phyloP scores from a whole-genome alignment of 805 yeast genomes.

The Blastobotrys mokoenaii region DNA sequence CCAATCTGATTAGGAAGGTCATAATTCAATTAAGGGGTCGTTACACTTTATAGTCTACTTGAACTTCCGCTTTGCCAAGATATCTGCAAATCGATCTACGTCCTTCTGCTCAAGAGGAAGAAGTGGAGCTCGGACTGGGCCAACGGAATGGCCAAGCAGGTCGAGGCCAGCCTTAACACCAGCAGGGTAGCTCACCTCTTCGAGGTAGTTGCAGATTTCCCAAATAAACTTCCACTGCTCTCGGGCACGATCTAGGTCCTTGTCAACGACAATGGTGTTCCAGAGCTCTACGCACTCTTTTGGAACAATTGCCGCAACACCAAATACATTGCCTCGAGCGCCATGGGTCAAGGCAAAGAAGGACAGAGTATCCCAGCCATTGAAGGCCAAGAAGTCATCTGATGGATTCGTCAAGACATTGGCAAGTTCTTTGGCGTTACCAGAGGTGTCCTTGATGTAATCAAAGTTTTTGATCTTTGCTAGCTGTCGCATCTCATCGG shows the following conservation, averaged over 20 bases:
- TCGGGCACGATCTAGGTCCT: slow-evolving; percentile 1
- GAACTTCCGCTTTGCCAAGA: slow-evolving; percentile 2
- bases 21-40: too few relatives aligned
- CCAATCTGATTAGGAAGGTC: too few relatives aligned
- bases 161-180: slow-evolving; percentile 6
- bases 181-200: slow-evolving; percentile 4
- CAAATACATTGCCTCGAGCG: not conserved
- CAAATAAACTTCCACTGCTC: slow-evolving; percentile 7
- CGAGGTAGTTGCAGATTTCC: slow-evolving; percentile 3
- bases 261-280: slow-evolving; percentile 1
- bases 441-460: slow-evolving; percentile 6
- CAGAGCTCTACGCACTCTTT: slow-evolving; percentile 4
- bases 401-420: slow-evolving; percentile 2
- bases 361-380: slow-evolving; percentile 3
- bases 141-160: not conserved
- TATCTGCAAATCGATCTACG: not conserved
- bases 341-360: slow-evolving; percentile 4
- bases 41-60: not conserved
- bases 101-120: slow-evolving; percentile 3
- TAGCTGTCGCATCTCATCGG: slow-evolving; percentile 1
- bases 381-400: not conserved
- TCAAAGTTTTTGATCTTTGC: slow-evolving; percentile 3
- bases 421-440: slow-evolving; percentile 5
- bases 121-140: slow-evolving; percentile 1
- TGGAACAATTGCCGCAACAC: slow-evolving; percentile 3